phyloP scores from a whole-genome alignment of 2,329 filamentous ascomycete genomes.

The Colletotrichum ledebouriae region DNA sequence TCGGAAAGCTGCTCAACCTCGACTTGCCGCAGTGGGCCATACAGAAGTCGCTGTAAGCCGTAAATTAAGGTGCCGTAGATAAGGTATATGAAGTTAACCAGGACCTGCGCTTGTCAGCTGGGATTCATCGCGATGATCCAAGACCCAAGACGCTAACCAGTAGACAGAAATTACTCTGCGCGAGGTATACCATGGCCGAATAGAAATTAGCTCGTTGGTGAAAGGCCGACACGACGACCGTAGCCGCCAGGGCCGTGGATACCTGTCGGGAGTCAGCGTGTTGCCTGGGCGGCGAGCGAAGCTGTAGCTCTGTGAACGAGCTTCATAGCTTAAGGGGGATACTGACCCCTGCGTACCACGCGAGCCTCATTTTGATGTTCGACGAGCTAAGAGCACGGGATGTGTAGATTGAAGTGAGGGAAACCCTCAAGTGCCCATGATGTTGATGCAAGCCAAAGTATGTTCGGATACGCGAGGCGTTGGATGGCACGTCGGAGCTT shows the following conservation, averaged over 20 bases:
- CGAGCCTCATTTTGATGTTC: constrained; percentile 67
- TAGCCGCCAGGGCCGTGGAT: constrained; percentile 86
- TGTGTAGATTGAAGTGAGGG: constrained; percentile 41
- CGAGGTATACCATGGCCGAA: constrained; percentile 95
- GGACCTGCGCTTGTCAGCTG: constrained; percentile 68
- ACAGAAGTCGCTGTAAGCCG: constrained; percentile 89
- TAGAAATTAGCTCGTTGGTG: constrained; percentile 98
- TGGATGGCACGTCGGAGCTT: constrained; percentile 36
- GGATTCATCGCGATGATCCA: constrained; percentile 1
- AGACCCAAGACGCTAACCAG: constrained; percentile 71
- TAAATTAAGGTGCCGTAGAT: constrained; percentile 85
- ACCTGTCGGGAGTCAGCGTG: constrained; percentile 61
- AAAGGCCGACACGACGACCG: constrained; percentile 90
- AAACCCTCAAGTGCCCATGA: constrained; percentile 53
- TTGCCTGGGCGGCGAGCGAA: constrained; percentile 5
- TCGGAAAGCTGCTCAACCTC: constrained; percentile 98
- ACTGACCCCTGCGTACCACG: constrained; percentile 73
- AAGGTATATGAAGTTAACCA: constrained; percentile 91
- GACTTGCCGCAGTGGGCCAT: constrained; percentile 89
- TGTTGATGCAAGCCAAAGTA: constrained; percentile 44
- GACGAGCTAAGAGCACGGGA: constrained; percentile 36
- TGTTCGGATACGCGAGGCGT: constrained; percentile 29
- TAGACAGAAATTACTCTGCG: constrained; percentile 94
- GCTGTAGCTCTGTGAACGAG: constrained; percentile 14
- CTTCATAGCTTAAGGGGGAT: constrained; percentile 1